phyloP scores from a whole-genome alignment of 2,329 filamentous ascomycete species.

The Fusarium ambrosium region DNA sequence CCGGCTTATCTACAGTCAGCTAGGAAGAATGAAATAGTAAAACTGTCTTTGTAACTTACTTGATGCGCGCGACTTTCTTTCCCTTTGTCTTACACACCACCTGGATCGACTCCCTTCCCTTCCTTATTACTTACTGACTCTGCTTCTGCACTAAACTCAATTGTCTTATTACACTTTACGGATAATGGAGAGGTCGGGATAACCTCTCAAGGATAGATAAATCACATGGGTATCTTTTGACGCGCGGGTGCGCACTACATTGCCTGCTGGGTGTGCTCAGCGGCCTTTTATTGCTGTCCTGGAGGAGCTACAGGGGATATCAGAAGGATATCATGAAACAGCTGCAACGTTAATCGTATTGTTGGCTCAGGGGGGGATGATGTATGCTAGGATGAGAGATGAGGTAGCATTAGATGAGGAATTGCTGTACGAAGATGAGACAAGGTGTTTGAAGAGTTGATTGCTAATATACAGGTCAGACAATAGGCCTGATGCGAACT shows the following conservation, averaged over 20 bases:
- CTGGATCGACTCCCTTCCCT: conserved; percentile 40
- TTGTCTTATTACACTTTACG: conserved; percentile 41
- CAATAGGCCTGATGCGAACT: neutral
- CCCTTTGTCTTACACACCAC: conserved; percentile 45
- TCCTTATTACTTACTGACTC: conserved; percentile 11
- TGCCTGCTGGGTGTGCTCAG: neutral
- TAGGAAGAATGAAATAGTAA: conserved; percentile 41
- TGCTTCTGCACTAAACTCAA: conserved; percentile 35
- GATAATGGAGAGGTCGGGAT: conserved; percentile 42
- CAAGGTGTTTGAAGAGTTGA: neutral
- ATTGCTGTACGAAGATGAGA: conserved; percentile 2
- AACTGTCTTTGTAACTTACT: conserved; percentile 34
- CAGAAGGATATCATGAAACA: conserved; percentile 32
- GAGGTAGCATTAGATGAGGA: conserved; percentile 18
- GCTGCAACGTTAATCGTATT: conserved; percentile 38
- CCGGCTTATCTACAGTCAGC: conserved; percentile 26
- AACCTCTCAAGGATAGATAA: conserved; percentile 42
- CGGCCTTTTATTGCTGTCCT: conserved; percentile 16
- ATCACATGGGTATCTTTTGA: conserved; percentile 31
- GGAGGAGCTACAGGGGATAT: conserved; percentile 33
- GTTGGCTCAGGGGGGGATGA: conserved; percentile 3
- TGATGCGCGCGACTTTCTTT: conserved; percentile 29
- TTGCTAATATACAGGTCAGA: conserved; percentile 7
- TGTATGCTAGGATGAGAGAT: conserved; percentile 32
- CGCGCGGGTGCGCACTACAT: conserved; percentile 33